Evolutionary conservation across 2,329 filamentous ascomycete species (phyloP), one percentile per base, ranked within the genome.

Genomic region (Verticillium isaacii): DNA sequence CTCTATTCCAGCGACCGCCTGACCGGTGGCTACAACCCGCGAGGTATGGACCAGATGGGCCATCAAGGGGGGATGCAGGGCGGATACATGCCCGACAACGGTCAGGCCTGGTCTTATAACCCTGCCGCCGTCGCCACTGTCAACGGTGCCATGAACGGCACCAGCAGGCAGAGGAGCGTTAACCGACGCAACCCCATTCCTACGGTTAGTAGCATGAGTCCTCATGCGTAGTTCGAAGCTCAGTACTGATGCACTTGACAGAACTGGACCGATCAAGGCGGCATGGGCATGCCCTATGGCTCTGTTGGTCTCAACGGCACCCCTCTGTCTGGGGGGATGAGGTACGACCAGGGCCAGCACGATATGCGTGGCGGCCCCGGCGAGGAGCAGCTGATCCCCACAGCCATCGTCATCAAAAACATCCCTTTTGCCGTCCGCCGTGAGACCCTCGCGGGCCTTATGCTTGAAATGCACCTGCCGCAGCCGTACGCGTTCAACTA

Each of bases 401-500:
- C 95, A 3, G 95, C 95, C 60, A 98, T 99, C 69, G 95, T 99
- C 63, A 98, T 99, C 78, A 99, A 99, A 81, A 99, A 99, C 74
- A 99, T 99, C 41, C 95, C 96, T 0, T 99, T 99, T 74, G 95
- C 96, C 32, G 93, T 98, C 62, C 93, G 97, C 76, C 98, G 98
- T 78, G 95, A 99, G 77, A 92, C 94, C 70, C 83, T 99, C 45
- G 92, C 96, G 37, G 87, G 89, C 65, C 84, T 97, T 68, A 99
- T 99, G 95, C 91, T 93, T 9, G 92, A 97, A 23, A 86, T 98
- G 84, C 90, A 92, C 67, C 85, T 99, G 45, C 95, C 95, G 1
- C 86, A 98, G 68, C 95, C 95, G 0, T 99, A 99, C 72, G 95
- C 95, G 14, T 99, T 99, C 83, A 99, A 99, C 81, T 98, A 99